phyloP scores from a whole-genome alignment of 192 early-diverging fungal genomes.

The Mycoemilia scoparia region DNA sequence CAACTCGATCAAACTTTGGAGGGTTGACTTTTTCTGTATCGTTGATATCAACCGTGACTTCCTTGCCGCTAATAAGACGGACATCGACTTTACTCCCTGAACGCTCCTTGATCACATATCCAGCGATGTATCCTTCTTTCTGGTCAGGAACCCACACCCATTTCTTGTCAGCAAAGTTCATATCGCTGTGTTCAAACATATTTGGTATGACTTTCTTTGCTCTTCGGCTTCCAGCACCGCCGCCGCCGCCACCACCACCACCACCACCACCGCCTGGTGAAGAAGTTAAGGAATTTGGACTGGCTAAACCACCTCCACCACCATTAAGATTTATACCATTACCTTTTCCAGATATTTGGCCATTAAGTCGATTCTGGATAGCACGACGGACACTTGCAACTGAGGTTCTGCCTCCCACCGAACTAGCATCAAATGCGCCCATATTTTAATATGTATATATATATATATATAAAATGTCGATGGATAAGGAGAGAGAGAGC shows the following conservation, averaged over 20 bases:
- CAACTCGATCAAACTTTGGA: constrained; percentile 95
- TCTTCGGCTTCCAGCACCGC: constrained; percentile 15
- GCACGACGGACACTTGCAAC: constrained; percentile 30
- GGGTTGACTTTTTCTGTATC: constrained; percentile 95
- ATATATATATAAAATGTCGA: neutral
- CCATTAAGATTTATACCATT: too few species aligned
- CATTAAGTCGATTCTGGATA: constrained; percentile 26
- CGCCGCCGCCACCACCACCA: constrained; percentile 16
- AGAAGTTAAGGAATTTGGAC: neutral
- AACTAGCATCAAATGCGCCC: constrained; percentile 8
- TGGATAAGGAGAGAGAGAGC: constrained; percentile 1
- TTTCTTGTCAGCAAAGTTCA: constrained; percentile 82
- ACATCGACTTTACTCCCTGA: constrained; percentile 50
- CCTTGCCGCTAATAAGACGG: constrained; percentile 54
- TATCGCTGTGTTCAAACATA: constrained; percentile 33
- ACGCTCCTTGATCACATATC: constrained; percentile 56
- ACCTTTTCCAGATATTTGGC: constrained; percentile 2
- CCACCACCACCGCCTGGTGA: neutral
- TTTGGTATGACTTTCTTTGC: constrained; percentile 17
- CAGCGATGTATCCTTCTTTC: constrained; percentile 75
- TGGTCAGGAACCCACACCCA: constrained; percentile 96
- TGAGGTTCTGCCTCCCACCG: constrained; percentile 18
- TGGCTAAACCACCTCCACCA: neutral
- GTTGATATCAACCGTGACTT: constrained; percentile 53
- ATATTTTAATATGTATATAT: neutral